Evolutionary conservation across 208 protist genomes (phyloP), one percentile per base, ranked within the genome.

Genomic region (Balamuthia mandrillaris): DNA sequence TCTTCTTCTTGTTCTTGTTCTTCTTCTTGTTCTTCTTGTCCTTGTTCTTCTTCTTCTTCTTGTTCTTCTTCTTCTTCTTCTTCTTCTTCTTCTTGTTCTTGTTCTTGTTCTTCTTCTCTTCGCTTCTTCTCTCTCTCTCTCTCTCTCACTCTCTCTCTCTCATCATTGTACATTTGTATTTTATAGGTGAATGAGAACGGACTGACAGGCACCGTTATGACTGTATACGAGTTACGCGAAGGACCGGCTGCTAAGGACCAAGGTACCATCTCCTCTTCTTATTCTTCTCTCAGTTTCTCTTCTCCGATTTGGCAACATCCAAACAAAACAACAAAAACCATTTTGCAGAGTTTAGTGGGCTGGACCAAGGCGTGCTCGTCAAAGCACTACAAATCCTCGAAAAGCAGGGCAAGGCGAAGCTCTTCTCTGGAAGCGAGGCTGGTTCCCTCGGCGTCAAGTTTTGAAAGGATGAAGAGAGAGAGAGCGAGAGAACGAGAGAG

Each of bases 331-430:
- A n/a, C n/a, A n/a, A n/a, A n/a, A n/a, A n/a, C n/a, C n/a, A n/a
- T n/a, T n/a, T n/a, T n/a, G 41, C 6, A 77, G 68, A 77, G 29
- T 77, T 77, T 29, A 41, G 56, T 45, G 39, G 39, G 14, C 68
- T 77, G 1, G 68, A 77, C 44, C 7, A n/a, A 7, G 44, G 56
- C 44, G 68, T 77, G 37, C 39, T 77, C 44, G 9, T 77, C 10
- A 77, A 77, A 24, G 68, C 68, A 3, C 68, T 77, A 3, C 68
- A 77, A 21, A 27, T 29, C 6, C 5, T 77, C 3, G 68, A 77
- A 45, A 77, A 77, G 44, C 68, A 77, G 44, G 68, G 41, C 68
- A 77, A 77, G 68, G n/a, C n/a, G n/a, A n/a, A n/a, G n/a, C n/a
- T n/a, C n/a, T n/a, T n/a, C n/a, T n/a, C n/a, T n/a, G n/a, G n/a